Evolutionary conservation across 331 rosid species (phyloP).

Genomic region (Saraca asoca): DNA sequence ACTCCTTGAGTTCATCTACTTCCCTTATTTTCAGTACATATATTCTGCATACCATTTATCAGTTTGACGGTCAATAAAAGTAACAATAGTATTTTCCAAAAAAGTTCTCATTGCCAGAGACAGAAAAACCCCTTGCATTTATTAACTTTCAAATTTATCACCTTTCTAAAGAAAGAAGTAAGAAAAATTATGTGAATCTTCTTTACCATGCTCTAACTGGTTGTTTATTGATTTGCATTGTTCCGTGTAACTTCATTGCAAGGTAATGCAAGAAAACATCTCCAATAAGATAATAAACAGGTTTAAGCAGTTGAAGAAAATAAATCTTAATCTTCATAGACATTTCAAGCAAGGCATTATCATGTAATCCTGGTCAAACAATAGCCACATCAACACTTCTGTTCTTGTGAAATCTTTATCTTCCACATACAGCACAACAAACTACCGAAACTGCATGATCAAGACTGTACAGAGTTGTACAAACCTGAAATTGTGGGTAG

Average conservation of each 20-base stretch:
- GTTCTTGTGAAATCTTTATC: conserved; percentile 1
- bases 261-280: not conserved
- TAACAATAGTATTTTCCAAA: not conserved
- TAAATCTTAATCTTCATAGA: not conserved
- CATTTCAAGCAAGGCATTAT: conserved; percentile 1
- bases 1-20: not conserved
- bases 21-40: too few species aligned
- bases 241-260: not conserved
- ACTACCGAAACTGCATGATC: not conserved
- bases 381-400: not conserved
- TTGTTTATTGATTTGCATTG: not conserved
- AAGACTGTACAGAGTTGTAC: conserved; percentile 14
- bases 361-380: conserved; percentile 4
- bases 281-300: not conserved
- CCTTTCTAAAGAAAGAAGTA: not conserved
- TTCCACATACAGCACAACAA: conserved; percentile 9
- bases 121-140: not conserved
- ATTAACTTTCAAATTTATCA: not conserved
- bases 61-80: not conserved
- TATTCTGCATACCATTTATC: not conserved
- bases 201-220: not conserved
- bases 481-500: conserved; percentile 95
- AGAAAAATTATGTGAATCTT: not conserved
- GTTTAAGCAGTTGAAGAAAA: not conserved
- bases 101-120: not conserved